Evolutionary conservation across 192 early-diverging fungal genomes (phyloP).

Genomic region (Backusella liffmaniae): DNA sequence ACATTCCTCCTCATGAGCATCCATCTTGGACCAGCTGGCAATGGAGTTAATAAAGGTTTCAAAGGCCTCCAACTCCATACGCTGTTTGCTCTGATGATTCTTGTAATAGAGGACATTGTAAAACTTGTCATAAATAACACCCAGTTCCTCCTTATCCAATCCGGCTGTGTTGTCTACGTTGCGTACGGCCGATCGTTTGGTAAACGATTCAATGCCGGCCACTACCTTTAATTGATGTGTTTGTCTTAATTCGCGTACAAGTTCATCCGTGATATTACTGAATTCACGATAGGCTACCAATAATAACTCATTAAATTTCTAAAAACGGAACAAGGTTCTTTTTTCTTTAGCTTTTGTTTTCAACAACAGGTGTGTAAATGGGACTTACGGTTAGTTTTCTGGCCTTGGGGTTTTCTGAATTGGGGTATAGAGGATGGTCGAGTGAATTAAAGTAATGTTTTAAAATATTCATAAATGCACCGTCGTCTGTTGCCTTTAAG

Average conservation of each 20-base stretch:
- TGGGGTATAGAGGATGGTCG: slow-evolving; percentile 63
- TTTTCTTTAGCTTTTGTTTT: neutral
- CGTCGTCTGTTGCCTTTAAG: slow-evolving; percentile 54
- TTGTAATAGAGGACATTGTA: slow-evolving; percentile 68
- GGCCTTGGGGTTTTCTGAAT: slow-evolving; percentile 42
- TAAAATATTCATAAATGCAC: slow-evolving; percentile 62
- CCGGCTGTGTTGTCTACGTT: slow-evolving; percentile 61
- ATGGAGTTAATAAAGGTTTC: slow-evolving; percentile 60
- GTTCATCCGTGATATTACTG: slow-evolving; percentile 64
- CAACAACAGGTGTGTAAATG: neutral
- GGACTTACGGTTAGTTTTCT: slow-evolving; percentile 46
- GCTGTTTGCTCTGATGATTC: slow-evolving; percentile 16
- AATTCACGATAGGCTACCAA: slow-evolving; percentile 83
- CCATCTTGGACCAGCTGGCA: slow-evolving; percentile 46
- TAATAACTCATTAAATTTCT: slow-evolving; percentile 73
- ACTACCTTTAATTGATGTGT: slow-evolving; percentile 80
- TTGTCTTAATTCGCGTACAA: slow-evolving; percentile 71
- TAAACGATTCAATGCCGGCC: slow-evolving; percentile 80
- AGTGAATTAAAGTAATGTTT: slow-evolving; percentile 76
- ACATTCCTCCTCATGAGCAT: slow-evolving; percentile 7
- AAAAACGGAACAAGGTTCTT: neutral
- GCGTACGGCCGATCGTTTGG: slow-evolving; percentile 75
- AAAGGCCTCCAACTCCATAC: slow-evolving; percentile 59
- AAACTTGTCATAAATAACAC: slow-evolving; percentile 80
- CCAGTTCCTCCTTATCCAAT: slow-evolving; percentile 75